phyloP scores from a whole-genome alignment of 768 basidiomycete species.

The Russula lepida region DNA sequence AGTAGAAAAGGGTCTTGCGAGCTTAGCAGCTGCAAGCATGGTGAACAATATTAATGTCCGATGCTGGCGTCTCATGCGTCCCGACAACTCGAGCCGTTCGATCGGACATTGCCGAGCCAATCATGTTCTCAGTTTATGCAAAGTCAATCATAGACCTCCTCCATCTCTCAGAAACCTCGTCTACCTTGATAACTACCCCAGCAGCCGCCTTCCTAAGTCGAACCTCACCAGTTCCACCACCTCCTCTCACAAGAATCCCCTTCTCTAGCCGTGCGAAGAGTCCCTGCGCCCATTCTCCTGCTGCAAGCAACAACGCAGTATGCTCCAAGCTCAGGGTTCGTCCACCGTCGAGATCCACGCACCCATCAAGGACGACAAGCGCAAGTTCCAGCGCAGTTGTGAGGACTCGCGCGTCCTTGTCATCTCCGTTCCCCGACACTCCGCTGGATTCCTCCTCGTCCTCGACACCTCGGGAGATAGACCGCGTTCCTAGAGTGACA shows the following conservation, averaged over 20 bases:
- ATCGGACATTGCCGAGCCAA: constrained; percentile 20
- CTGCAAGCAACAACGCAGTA: constrained; percentile 56
- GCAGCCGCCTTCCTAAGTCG: constrained; percentile 63
- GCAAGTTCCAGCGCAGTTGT: constrained; percentile 70
- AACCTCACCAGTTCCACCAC: constrained; percentile 56
- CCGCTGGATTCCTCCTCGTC: constrained; percentile 25
- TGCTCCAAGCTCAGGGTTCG: constrained; percentile 68
- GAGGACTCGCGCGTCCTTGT: constrained; percentile 65
- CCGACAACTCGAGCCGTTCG: not conserved
- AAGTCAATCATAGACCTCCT: constrained; percentile 50
- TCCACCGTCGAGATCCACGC: constrained; percentile 70
- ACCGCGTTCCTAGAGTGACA: constrained; percentile 63
- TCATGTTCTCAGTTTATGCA: not conserved
- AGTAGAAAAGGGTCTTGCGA: constrained; percentile 7
- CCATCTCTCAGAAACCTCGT: constrained; percentile 63
- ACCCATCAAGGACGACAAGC: constrained; percentile 66
- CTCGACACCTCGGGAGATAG: constrained; percentile 38
- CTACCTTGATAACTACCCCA: constrained; percentile 73
- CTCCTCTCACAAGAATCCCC: constrained; percentile 51
- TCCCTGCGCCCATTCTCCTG: constrained; percentile 72
- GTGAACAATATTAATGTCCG: not conserved
- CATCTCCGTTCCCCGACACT: constrained; percentile 22
- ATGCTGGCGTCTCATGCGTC: not conserved
- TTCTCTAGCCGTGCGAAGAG: constrained; percentile 59
- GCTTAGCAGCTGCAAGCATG: constrained; percentile 13